Conservation (phyloP, 1,284 basidiomycete genomes). For the Cutaneotrichosporon sp. region DNA sequence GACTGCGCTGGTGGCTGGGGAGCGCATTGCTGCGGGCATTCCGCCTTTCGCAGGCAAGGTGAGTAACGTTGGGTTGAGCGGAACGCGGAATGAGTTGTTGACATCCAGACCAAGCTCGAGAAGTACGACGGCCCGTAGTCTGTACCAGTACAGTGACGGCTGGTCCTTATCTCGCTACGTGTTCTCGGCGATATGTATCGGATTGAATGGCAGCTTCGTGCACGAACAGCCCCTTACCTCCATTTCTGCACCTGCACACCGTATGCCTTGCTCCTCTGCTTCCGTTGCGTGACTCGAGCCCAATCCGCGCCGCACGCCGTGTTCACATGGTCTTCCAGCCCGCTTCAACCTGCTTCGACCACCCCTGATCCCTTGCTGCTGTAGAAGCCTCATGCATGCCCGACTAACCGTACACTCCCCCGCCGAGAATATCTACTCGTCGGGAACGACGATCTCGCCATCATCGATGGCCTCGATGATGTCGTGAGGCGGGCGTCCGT, state of each 20-base stretch:
- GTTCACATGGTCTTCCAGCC: too few relatives aligned
- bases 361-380: too few relatives aligned
- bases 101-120: slow-evolving; percentile 13
- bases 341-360: too few relatives aligned
- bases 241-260: too few relatives aligned
- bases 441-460: slow-evolving; percentile 90
- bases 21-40: slow-evolving; percentile 47
- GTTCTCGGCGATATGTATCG: too few relatives aligned
- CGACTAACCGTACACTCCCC: slow-evolving; percentile 21
- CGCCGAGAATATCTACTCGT: slow-evolving; percentile 62
- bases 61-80: slow-evolving; percentile 18
- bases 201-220: too few relatives aligned
- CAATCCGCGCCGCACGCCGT: too few relatives aligned
- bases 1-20: slow-evolving; percentile 47
- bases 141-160: not conserved
- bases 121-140: slow-evolving; percentile 5
- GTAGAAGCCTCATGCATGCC: slow-evolving; percentile 26
- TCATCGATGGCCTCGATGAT: slow-evolving; percentile 93
- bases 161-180: not conserved
- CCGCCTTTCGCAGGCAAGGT: slow-evolving; percentile 45
- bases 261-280: too few relatives aligned
- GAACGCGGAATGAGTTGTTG: too few relatives aligned
- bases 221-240: not conserved
- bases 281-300: too few relatives aligned
- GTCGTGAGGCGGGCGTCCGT: slow-evolving; percentile 90